Conservation (phyloP, 2,329 filamentous ascomycete genomes). For the Uncinocarpus reesii region DNA sequence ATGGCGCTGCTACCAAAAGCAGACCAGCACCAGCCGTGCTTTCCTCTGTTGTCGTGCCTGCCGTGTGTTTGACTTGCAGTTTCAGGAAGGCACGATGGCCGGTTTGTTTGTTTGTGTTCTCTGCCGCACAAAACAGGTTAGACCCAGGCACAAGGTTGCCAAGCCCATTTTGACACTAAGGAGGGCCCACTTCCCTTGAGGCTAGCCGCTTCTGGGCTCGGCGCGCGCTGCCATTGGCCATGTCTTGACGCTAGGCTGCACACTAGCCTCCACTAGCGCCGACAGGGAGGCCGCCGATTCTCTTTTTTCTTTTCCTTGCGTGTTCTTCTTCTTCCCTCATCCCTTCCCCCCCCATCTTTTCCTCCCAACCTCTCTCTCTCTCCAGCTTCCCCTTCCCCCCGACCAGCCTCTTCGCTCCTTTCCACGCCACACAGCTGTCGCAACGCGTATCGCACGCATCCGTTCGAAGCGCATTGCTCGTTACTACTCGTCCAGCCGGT, state of each 20-base stretch:
- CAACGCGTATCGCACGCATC: conserved; percentile 1
- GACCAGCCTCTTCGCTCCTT: background rate
- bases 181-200: background rate
- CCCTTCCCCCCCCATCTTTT: conserved; percentile 1
- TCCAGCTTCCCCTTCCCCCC: background rate
- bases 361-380: conserved; percentile 6
- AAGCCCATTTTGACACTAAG: conserved; percentile 10
- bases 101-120: too few relatives aligned
- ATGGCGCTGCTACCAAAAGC: too few relatives aligned
- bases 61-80: too few relatives aligned
- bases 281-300: conserved; percentile 8
- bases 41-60: too few relatives aligned
- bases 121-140: background rate
- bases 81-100: too few relatives aligned
- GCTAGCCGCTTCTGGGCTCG: conserved; percentile 1
- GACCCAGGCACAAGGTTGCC: conserved; percentile 1
- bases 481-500: background rate
- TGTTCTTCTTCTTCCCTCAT: background rate
- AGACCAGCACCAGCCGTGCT: too few relatives aligned
- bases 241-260: background rate
- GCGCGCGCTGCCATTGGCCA: background rate
- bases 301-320: conserved; percentile 1
- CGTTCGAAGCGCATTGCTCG: conserved; percentile 12
- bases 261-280: conserved; percentile 5
- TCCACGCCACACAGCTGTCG: conserved; percentile 12